Conservation (phyloP, 176 grass and related monocot species). For the Pontederia crassipes region DNA sequence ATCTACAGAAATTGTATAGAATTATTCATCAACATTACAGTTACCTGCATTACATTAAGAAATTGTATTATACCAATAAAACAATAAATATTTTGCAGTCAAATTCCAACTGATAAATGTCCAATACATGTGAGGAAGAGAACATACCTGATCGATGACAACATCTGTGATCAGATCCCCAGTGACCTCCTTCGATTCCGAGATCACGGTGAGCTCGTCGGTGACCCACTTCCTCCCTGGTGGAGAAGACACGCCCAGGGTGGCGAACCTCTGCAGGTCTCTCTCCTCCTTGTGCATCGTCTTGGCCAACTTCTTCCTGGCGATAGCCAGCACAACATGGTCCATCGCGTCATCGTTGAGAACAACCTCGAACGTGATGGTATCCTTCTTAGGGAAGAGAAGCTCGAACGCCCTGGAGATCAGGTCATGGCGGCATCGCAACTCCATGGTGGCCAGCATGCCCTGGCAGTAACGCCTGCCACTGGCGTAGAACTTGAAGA, state of each 20-base stretch:
- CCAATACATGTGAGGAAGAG: background rate
- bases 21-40: too few relatives aligned
- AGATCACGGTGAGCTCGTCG: conserved; percentile 67
- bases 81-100: background rate
- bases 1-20: too few relatives aligned
- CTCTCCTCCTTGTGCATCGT: conserved; percentile 81
- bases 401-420: conserved; percentile 49
- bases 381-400: conserved; percentile 63
- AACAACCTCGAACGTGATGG: conserved; percentile 80
- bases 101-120: background rate
- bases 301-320: conserved; percentile 76
- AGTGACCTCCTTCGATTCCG: conserved; percentile 83
- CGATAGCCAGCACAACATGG: conserved; percentile 58
- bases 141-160: conserved; percentile 78
- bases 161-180: conserved; percentile 78
- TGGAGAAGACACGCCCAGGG: conserved; percentile 29
- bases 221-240: conserved; percentile 68
- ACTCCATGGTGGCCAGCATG: conserved; percentile 88
- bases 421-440: conserved; percentile 77
- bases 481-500: conserved; percentile 95
- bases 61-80: too few relatives aligned
- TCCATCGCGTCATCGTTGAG: conserved; percentile 96
- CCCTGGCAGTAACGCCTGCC: conserved; percentile 88
- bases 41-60: too few relatives aligned
- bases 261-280: conserved; percentile 72